These are phyloP conservation scores for Lachancea nothofagi DNA, from an alignment of 805 yeast species.

Conservation along the genomic window DNA sequence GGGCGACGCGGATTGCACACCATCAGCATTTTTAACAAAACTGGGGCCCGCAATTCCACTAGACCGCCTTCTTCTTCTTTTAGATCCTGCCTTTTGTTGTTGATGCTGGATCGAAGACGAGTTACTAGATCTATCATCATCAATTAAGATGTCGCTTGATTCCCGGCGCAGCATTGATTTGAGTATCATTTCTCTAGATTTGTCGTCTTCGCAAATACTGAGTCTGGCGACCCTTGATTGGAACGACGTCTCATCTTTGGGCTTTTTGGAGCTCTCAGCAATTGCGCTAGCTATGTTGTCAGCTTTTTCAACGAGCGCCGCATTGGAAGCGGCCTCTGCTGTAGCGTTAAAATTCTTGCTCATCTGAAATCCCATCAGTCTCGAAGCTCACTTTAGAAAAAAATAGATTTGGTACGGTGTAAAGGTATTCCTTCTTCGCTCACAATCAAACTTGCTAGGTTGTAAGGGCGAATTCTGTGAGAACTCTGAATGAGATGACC, in stretches of 20 bases:
- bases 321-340: background rate
- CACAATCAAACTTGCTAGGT: too few relatives aligned
- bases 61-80: conserved; percentile 27
- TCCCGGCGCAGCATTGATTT: conserved; percentile 6
- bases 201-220: conserved; percentile 22
- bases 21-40: conserved; percentile 4
- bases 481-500: too few relatives aligned
- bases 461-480: too few relatives aligned
- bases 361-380: conserved; percentile 2
- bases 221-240: conserved; percentile 23
- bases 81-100: conserved; percentile 4
- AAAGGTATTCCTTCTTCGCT: too few relatives aligned
- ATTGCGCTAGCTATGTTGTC: background rate
- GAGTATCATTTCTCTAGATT: conserved; percentile 13
- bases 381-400: too few relatives aligned
- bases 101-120: background rate
- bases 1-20: conserved; percentile 3
- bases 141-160: conserved; percentile 1
- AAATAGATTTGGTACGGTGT: too few relatives aligned
- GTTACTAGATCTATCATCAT: background rate
- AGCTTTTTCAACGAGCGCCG: background rate
- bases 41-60: conserved; percentile 17
- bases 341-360: background rate
- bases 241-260: conserved; percentile 7
- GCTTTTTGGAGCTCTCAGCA: background rate